Evolutionary conservation across 2,329 filamentous ascomycete species (phyloP).

Genomic region (Alternaria sp.): DNA sequence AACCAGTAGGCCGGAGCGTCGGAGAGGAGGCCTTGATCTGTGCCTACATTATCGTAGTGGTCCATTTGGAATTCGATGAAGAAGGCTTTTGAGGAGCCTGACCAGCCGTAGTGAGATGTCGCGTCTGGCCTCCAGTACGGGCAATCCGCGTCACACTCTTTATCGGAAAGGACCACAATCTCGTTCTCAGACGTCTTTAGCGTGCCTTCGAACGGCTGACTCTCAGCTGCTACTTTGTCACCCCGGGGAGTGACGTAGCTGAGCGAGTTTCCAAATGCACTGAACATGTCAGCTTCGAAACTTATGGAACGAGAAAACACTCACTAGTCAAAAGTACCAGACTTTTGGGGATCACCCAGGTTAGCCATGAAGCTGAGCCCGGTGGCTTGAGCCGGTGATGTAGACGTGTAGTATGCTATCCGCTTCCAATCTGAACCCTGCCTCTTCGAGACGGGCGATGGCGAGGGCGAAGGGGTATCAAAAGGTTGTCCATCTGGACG

Average conservation of each 20-base stretch:
- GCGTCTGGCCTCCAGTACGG: constrained; percentile 57
- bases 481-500: neutral
- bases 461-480: neutral
- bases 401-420: constrained; percentile 57
- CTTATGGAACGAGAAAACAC: neutral
- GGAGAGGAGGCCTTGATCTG: constrained; percentile 51
- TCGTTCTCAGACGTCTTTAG: constrained; percentile 44
- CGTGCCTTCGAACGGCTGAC: constrained; percentile 58
- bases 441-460: neutral
- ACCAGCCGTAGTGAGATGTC: constrained; percentile 69
- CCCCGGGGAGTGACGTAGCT: constrained; percentile 60
- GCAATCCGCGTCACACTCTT: constrained; percentile 56
- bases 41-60: constrained; percentile 41
- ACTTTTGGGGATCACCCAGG: constrained; percentile 59
- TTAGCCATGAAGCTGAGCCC: constrained; percentile 67
- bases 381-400: constrained; percentile 49
- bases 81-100: constrained; percentile 73
- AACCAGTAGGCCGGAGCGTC: constrained; percentile 80
- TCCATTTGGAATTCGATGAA: constrained; percentile 75
- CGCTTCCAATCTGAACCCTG: constrained; percentile 49
- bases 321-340: constrained; percentile 61
- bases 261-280: constrained; percentile 63
- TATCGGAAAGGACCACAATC: constrained; percentile 45
- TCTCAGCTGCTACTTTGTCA: constrained; percentile 53
- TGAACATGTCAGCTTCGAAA: constrained; percentile 20